Evolutionary conservation across 768 basidiomycete species (phyloP), one percentile per base, ranked within the genome.

Genomic region (Xerocomellus chrysenteron): DNA sequence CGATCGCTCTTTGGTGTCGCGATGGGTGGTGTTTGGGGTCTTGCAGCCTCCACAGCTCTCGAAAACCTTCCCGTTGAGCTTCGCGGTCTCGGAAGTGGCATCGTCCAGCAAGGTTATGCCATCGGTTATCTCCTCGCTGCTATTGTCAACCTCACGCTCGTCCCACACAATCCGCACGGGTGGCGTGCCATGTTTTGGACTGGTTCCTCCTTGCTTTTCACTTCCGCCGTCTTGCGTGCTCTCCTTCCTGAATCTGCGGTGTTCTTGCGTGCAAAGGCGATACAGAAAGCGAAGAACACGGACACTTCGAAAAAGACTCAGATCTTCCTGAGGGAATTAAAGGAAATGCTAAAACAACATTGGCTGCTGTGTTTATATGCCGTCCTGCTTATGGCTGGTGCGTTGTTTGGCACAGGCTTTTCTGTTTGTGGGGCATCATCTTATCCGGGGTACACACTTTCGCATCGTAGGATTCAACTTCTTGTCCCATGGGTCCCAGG

Each of bases 91-190:
- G 87, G 86, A 4, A 87, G 85, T 35, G 95, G 96, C 12, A 77
- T 97, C 52, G 70, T 98, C 13, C 95, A 98, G 63, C 86, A 95
- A 69, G 95, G 93, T n/a, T 96, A 96, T 65, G 90, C 92, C 0
- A 79, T 86, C 10, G 94, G 95, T 4, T 95, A 88, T 68, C 83
- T 97, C 19, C 59, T 96, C 53, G 89, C 92, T 0, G 93, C 94
- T 3, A 80, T 90, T 51, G 81, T 94, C 76, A 93, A 93, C 66
- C 77, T 95, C 37, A 80, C 73, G 9, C 74, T 90, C 40, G 88
- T 75, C 33, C 70, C 74, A 2, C 48, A 67, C 32, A 65, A 24
- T 13, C 46, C 53, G 5, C 50, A 74, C 45, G 72, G 73, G 47
- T 96, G 94, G 94, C 79, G 93, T 47, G 74, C 80, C 8, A 75